A percentile compares a stretch with the other conserved stretches of the same genome.
Conservation (phyloP, 1,139 yeast species). For the Lodderomyces pseudojiufengensis region DNA sequence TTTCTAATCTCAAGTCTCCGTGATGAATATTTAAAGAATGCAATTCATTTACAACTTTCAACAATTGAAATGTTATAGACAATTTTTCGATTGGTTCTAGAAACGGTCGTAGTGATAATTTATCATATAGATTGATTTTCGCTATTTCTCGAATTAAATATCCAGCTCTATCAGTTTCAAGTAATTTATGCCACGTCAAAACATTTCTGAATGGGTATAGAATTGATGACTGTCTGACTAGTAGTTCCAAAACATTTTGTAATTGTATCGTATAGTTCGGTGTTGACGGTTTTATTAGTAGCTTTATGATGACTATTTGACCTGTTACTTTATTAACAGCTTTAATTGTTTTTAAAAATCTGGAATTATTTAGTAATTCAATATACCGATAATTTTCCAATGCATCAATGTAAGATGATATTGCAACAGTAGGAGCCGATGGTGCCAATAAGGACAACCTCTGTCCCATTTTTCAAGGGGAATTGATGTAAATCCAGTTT, state of each 20-base stretch:
- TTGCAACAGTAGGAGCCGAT: conserved; percentile 86
- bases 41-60: conserved; percentile 57
- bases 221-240: conserved; percentile 34
- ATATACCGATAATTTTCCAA: conserved; percentile 71
- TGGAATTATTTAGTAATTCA: conserved; percentile 65
- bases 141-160: conserved; percentile 81
- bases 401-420: conserved; percentile 84
- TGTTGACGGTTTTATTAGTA: conserved; percentile 72
- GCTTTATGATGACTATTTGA: conserved; percentile 63
- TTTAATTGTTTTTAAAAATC: conserved; percentile 82
- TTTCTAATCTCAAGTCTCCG: conserved; percentile 91
- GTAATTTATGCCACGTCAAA: conserved; percentile 65
- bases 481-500: background rate
- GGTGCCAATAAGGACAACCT: conserved; percentile 83
- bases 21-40: conserved; percentile 65
- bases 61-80: conserved; percentile 79
- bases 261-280: conserved; percentile 32
- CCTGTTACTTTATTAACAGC: conserved; percentile 67
- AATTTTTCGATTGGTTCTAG: conserved; percentile 75
- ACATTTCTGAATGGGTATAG: conserved; percentile 57
- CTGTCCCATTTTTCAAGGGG: conserved; percentile 61
- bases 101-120: conserved; percentile 86
- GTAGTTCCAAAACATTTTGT: conserved; percentile 30
- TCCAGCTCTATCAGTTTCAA: conserved; percentile 91
- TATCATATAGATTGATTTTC: conserved; percentile 75